Base-by-base conservation (phyloP, 78 protist species). In the Creolimax fragrantissima region DNA sequence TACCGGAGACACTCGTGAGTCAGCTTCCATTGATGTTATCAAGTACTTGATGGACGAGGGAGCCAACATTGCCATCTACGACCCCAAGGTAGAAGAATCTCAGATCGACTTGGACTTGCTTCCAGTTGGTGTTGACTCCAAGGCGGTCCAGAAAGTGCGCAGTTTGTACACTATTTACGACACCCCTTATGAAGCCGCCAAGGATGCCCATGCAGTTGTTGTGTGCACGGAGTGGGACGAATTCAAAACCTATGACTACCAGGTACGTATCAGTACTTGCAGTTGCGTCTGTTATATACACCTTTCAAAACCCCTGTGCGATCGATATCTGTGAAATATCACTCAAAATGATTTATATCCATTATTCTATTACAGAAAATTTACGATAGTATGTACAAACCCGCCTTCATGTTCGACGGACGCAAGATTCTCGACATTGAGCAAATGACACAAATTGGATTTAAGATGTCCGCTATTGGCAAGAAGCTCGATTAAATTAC, bases 211-310 rank as follows among this genome's bases (percentile, higher is more conserved):
- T 85, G 99, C 98, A 5, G 41, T 97, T 43, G 94, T 86, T 32
- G 58, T 97, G 74, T 4, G 94, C 41, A 98, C 99, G 84, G 99
- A 98, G 92, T 98, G 99, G 99, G 97, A 96, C 93, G 98, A 95
- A 94, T 97, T 98, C 94, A 85, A 90, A 91, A 35, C 45, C 37
- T 41, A 84, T 35, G 95, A 96, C 94, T 96, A 81, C 85, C 4
- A 58, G 74, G 74, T 58, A 58, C n/a, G n/a, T n/a, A n/a, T n/a
- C n/a, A n/a, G n/a, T n/a, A n/a, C n/a, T n/a, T n/a, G n/a, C n/a
- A n/a, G n/a, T n/a, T n/a, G n/a, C n/a, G n/a, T n/a, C n/a, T n/a
- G n/a, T n/a, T n/a, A n/a, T n/a, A n/a, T n/a, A n/a, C n/a, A n/a
- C n/a, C n/a, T n/a, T n/a, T n/a, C n/a, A n/a, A n/a, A n/a, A n/a